Evolutionary conservation across 176 grass and related monocot species (phyloP), one percentile per base, ranked within the genome.

Genomic region (Miscanthus lutarioriparius): DNA sequence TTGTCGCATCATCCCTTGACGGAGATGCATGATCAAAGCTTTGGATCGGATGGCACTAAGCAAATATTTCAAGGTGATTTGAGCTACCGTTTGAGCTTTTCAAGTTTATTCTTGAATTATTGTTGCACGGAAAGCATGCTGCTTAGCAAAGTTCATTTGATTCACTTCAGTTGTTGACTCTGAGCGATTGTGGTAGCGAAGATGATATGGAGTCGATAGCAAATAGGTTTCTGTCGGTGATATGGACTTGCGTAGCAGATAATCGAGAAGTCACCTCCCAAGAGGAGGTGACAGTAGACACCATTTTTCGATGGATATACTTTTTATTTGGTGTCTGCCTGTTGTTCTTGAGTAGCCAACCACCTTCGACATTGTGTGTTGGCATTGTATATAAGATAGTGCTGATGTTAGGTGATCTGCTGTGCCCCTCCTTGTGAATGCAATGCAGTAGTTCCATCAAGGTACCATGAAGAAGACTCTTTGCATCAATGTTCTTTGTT

Each of bases 141-240:
- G 4, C 49, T 27, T 85, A 22, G 80, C 27, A 65, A 73, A 22
- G 19, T 32, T 72, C 0, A 47, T 59, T 59, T 25, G 59, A 38
- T 78, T 76, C 75, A 54, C 47, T 28, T 56, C 1, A 5, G 7
- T 25, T 67, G 61, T 62, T 44, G 49, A 83, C 19, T 87, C 82
- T 96, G 96, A 93, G 89, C 91, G 1, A 87, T 94, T 89, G 93
- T 99, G 64, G 91, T 89, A 28, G 91, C 15, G 96, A 94, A 78
- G 96, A 99, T 80, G 96, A 91, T 25, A 96, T 99, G 96, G 96
- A 99, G 59, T 99, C 96, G 22, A 99, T 96, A 74, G 93, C 96
- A 43, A 90, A 99, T 86, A 88, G 96, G 79, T 99, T 99, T 84
- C 91, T 96, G 66, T 99, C 96, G 59, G 96, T 86, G 81, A 93